Percentiles rank a stretch among this genome's conserved stretches.
phyloP scores from a whole-genome alignment of 352 stramenopile species.

The Pythium sukuiense region DNA sequence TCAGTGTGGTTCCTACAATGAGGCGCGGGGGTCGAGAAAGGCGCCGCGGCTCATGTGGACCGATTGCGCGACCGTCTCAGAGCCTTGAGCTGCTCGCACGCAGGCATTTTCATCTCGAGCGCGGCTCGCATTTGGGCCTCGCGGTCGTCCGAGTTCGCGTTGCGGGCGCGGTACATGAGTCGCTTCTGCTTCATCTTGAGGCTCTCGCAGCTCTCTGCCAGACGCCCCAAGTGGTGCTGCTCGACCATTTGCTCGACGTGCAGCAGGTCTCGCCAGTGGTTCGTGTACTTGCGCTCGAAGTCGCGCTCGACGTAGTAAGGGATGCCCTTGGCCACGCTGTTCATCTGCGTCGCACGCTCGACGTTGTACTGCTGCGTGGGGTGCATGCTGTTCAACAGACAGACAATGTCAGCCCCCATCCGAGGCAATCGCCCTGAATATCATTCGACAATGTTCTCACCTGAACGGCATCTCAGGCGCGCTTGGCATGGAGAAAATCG shows the following conservation, averaged over 20 bases:
- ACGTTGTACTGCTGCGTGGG: slow-evolving; percentile 76
- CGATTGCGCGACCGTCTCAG: slow-evolving; percentile 66
- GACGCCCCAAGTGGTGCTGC: slow-evolving; percentile 67
- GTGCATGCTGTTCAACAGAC: slow-evolving; percentile 49
- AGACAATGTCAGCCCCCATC: neutral
- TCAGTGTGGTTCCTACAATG: neutral
- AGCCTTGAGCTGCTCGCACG: slow-evolving; percentile 75
- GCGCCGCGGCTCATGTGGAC: slow-evolving; percentile 20
- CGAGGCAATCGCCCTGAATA: neutral
- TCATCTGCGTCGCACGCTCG: slow-evolving; percentile 75
- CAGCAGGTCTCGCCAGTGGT: slow-evolving; percentile 79
- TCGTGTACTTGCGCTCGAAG: slow-evolving; percentile 88
- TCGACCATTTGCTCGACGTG: slow-evolving; percentile 88
- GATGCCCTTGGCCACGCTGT: slow-evolving; percentile 81
- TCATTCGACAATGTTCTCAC: slow-evolving; percentile 19
- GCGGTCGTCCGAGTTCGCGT: slow-evolving; percentile 71
- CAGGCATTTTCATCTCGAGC: slow-evolving; percentile 82
- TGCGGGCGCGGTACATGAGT: slow-evolving; percentile 85
- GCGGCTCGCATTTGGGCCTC: slow-evolving; percentile 77
- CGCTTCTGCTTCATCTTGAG: slow-evolving; percentile 85
- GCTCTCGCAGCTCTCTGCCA: slow-evolving; percentile 80
- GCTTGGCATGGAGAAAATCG: slow-evolving; percentile 73
- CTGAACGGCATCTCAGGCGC: slow-evolving; percentile 77
- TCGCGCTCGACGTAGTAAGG: slow-evolving; percentile 87
- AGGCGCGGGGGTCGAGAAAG: neutral